These are phyloP conservation scores for Raphanus sativus DNA, from an alignment of 345 rosid species.

Conservation along the genomic window DNA sequence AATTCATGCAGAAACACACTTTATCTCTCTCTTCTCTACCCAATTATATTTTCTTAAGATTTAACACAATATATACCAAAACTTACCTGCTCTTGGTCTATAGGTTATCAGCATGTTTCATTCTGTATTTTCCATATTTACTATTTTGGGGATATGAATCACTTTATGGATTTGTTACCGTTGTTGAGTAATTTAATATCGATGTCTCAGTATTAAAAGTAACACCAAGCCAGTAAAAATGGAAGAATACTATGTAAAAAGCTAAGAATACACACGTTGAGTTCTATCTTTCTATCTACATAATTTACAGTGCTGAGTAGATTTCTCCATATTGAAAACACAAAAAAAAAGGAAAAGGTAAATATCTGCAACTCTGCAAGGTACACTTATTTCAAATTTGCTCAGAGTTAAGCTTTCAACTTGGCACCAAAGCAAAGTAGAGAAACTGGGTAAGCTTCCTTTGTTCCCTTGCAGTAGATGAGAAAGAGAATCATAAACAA, in stretches of 20 bases:
- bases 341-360: neutral
- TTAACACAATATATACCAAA: neutral
- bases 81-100: neutral
- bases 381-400: neutral
- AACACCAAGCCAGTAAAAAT: neutral
- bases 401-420: neutral
- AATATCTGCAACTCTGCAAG: neutral
- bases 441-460: neutral
- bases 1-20: conserved; percentile 26
- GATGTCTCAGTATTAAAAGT: neutral
- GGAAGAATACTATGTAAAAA: neutral
- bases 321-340: neutral
- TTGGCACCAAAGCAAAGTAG: neutral
- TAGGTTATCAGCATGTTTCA: neutral
- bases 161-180: neutral
- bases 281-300: conserved; percentile 4
- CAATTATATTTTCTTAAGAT: conserved; percentile 13
- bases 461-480: neutral
- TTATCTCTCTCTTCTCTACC: conserved; percentile 13
- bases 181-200: neutral
- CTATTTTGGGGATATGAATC: neutral
- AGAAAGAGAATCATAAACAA: neutral
- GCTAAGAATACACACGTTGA: neutral
- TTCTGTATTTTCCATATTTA: neutral
- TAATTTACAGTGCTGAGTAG: neutral